A percentile compares a stretch with the other conserved stretches of the same genome.
phyloP scores from a whole-genome alignment of 148 eudicot genomes.

The Rhododendron ferrugineum region DNA sequence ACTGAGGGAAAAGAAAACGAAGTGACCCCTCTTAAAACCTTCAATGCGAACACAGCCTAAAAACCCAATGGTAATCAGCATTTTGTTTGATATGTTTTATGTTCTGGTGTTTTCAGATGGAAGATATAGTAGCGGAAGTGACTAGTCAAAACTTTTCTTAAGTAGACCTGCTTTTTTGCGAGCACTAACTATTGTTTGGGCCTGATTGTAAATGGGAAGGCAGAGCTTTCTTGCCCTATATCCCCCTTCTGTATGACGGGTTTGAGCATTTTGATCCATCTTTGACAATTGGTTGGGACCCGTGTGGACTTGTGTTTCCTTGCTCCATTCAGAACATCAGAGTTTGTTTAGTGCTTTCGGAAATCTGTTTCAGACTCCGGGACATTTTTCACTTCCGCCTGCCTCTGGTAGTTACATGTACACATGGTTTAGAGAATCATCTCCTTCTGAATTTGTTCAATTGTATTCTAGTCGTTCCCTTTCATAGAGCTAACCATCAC shows the following conservation, averaged over 20 bases:
- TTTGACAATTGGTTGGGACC: conserved; percentile 11
- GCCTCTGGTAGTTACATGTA: conserved; percentile 9
- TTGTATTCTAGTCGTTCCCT: conserved; percentile 5
- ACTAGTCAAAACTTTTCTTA: conserved; percentile 27
- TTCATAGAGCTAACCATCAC: conserved; percentile 15
- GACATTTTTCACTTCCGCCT: background rate
- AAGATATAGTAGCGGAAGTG: conserved; percentile 80
- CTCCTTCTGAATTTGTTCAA: conserved; percentile 5
- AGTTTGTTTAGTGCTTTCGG: conserved; percentile 12
- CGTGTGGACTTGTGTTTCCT: background rate
- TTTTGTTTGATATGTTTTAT: conserved; percentile 4
- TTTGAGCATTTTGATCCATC: conserved; percentile 18
- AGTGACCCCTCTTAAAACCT: background rate
- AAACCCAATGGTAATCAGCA: background rate
- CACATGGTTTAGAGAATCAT: conserved; percentile 7
- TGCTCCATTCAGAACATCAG: conserved; percentile 18
- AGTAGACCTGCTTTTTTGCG: background rate
- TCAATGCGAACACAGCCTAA: background rate
- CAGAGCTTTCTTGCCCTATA: conserved; percentile 7
- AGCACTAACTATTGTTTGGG: conserved; percentile 17
- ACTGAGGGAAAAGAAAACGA: background rate
- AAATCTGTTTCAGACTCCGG: conserved; percentile 18
- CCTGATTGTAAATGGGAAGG: conserved; percentile 22
- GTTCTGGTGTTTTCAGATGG: conserved; percentile 39
- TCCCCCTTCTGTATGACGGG: conserved; percentile 4